These are phyloP conservation scores for Pseudoturritis turrita DNA, from an alignment of 345 rosid genomes.

Conservation along the genomic window DNA sequence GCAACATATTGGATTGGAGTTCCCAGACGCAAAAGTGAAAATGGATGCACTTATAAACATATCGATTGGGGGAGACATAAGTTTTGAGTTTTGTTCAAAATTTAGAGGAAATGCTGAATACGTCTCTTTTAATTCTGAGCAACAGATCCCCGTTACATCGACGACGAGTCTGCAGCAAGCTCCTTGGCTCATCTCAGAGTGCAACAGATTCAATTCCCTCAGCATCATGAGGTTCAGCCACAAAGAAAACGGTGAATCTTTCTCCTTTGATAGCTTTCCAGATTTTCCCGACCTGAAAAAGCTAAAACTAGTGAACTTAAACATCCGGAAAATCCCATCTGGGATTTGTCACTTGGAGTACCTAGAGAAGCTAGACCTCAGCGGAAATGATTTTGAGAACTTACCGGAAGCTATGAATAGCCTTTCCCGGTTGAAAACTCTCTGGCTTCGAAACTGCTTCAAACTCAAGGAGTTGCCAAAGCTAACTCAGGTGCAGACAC, in stretches of 20 bases:
- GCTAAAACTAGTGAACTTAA: neutral
- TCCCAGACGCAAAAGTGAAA: conserved; percentile 16
- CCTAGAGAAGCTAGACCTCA: neutral
- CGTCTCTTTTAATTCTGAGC: neutral
- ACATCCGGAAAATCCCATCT: neutral
- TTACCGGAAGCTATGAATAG: neutral
- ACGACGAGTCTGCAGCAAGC: neutral
- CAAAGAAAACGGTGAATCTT: conserved; percentile 5
- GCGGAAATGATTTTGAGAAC: neutral
- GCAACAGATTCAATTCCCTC: conserved; percentile 4
- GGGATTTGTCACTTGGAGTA: neutral
- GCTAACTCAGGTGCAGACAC: conserved; percentile 4
- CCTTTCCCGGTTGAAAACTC: neutral
- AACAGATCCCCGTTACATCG: neutral
- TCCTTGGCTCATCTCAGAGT: neutral
- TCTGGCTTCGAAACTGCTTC: neutral
- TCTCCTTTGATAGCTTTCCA: conserved; percentile 7
- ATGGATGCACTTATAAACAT: conserved; percentile 11
- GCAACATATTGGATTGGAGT: neutral
- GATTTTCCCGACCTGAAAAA: neutral
- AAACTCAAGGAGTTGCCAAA: neutral
- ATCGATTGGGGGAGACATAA: conserved; percentile 3
- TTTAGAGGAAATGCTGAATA: conserved; percentile 7
- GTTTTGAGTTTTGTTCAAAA: conserved; percentile 6
- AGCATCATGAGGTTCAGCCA: neutral